Conservation (phyloP, 169 alveolate genomes). For the Plasmodium knowlesi region DNA sequence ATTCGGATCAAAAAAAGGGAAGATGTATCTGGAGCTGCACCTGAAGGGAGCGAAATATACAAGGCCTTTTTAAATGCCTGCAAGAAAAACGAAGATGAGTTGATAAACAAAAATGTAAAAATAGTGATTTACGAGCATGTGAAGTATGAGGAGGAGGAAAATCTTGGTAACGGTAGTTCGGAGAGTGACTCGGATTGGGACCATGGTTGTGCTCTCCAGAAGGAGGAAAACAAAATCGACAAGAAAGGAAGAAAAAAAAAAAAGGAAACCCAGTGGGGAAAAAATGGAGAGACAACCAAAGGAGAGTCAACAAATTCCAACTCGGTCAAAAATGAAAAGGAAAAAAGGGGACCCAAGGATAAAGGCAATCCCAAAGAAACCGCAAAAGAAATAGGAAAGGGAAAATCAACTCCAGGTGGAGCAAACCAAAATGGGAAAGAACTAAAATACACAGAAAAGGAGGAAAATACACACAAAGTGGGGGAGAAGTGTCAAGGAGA, state of each 20-base stretch:
- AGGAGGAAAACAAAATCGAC: not conserved
- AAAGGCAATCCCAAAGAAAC: not conserved
- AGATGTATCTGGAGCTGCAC: not conserved
- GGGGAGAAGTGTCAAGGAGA: not conserved
- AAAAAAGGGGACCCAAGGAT: not conserved
- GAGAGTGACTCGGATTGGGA: not conserved
- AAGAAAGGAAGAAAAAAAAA: not conserved
- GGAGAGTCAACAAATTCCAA: not conserved
- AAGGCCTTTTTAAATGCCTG: slow-evolving; percentile 26
- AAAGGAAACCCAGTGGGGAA: not conserved
- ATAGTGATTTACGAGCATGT: slow-evolving; percentile 35
- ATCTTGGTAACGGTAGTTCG: not conserved
- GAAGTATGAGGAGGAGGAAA: not conserved
- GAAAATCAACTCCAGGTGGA: not conserved
- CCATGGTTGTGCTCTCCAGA: not conserved
- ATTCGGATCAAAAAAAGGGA: slow-evolving; percentile 50
- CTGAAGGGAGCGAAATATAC: slow-evolving; percentile 12
- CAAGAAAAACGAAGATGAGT: not conserved
- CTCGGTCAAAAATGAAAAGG: not conserved
- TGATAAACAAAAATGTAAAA: slow-evolving; percentile 24
- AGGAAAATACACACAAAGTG: not conserved
- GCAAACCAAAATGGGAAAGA: not conserved
- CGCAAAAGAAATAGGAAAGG: not conserved
- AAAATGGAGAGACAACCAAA: not conserved
- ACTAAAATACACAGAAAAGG: not conserved